Evolutionary conservation across 148 eudicot genomes (phyloP).

Genomic region (Suaeda aralocaspica): DNA sequence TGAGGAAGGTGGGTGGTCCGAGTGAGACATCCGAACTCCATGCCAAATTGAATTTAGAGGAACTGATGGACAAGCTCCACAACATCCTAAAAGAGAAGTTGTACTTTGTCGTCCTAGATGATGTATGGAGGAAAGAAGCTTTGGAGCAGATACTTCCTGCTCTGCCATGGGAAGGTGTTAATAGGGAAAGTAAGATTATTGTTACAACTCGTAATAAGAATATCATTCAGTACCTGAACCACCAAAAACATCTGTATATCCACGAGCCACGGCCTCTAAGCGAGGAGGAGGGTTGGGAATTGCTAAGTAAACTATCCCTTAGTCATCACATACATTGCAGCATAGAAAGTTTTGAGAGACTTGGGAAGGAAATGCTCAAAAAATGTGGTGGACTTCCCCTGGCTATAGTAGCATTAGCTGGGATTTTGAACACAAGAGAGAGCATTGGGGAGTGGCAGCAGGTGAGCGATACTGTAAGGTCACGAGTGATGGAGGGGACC

Average conservation of each 20-base stretch:
- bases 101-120: conserved; percentile 32
- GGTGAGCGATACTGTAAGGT: conserved; percentile 10
- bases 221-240: conserved; percentile 3
- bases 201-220: conserved; percentile 31
- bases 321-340: background rate
- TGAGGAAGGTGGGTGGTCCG: conserved; percentile 15
- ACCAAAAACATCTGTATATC: conserved; percentile 3
- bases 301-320: conserved; percentile 29
- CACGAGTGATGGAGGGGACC: conserved; percentile 16
- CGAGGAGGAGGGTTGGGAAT: conserved; percentile 33
- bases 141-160: conserved; percentile 26
- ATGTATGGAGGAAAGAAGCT: conserved; percentile 31
- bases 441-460: conserved; percentile 18
- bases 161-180: background rate
- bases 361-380: conserved; percentile 33
- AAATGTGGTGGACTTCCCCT: conserved; percentile 36
- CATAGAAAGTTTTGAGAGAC: conserved; percentile 11
- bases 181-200: conserved; percentile 24
- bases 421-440: conserved; percentile 18
- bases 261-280: conserved; percentile 27
- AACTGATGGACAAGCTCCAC: conserved; percentile 18
- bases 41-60: conserved; percentile 12
- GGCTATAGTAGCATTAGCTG: conserved; percentile 34
- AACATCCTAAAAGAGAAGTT: conserved; percentile 2
- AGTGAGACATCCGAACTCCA: conserved; percentile 1